These are phyloP conservation scores for Aspergillus egyptiacus DNA, from an alignment of 495 filamentous ascomycete genomes.

Conservation along the genomic window DNA sequence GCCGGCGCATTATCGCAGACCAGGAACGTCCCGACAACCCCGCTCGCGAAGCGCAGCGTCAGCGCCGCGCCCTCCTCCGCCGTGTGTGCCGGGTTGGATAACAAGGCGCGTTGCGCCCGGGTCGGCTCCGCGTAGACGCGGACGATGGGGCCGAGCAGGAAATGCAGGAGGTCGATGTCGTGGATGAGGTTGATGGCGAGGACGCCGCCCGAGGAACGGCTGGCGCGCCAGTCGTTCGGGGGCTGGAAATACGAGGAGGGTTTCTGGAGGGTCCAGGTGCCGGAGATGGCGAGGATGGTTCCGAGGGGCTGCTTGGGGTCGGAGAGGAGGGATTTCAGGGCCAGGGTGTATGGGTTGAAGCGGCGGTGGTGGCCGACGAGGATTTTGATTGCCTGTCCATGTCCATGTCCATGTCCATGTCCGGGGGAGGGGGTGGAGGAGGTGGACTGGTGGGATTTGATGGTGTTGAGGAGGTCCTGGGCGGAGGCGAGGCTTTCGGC, in stretches of 20 bases:
- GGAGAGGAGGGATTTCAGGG: conserved; percentile 41
- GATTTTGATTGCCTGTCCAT: conserved; percentile 32
- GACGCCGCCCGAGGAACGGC: conserved; percentile 34
- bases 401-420: conserved; percentile 11
- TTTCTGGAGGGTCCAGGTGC: conserved; percentile 51
- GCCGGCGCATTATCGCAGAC: conserved; percentile 46
- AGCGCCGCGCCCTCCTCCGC: conserved; percentile 55
- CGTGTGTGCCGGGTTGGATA: conserved; percentile 26
- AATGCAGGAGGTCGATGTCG: conserved; percentile 54
- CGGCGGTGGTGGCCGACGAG: conserved; percentile 56
- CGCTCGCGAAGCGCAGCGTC: conserved; percentile 49
- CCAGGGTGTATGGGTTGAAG: conserved; percentile 52
- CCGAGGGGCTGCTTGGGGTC: conserved; percentile 41
- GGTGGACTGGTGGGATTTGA: no score
- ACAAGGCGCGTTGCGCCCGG: conserved; percentile 32
- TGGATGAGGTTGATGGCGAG: conserved; percentile 57
- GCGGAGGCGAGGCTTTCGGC: conserved; percentile 41
- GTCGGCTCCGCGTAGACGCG: conserved; percentile 47
- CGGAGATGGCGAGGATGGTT: conserved; percentile 46
- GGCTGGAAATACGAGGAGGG: conserved; percentile 46
- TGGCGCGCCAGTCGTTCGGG: conserved; percentile 43
- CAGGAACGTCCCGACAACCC: conserved; percentile 54
- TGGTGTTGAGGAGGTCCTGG: conserved; percentile 24
- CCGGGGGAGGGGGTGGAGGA: no score
- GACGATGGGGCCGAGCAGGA: conserved; percentile 49